Percentiles rank a stretch among this genome's conserved stretches.
phyloP scores from a whole-genome alignment of 1,139 yeast species.

The Kurtzmaniella quercitrusa region DNA sequence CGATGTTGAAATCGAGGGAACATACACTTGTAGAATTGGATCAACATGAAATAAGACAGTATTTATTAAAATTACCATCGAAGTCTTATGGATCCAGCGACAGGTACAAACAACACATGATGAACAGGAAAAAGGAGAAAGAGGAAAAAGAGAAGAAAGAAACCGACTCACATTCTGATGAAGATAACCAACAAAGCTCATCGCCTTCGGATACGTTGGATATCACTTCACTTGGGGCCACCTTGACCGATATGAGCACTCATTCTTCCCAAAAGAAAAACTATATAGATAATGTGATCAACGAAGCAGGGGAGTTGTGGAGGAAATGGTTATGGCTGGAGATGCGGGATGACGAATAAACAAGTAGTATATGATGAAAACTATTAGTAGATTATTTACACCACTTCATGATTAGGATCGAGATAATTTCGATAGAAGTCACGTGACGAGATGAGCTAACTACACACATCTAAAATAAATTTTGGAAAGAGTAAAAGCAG shows the following conservation, averaged over 20 bases:
- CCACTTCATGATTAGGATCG: no score
- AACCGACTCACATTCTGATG: slow-evolving; percentile 3
- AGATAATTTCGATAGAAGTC: no score
- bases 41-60: slow-evolving; percentile 83
- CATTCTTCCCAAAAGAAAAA: slow-evolving; percentile 30
- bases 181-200: slow-evolving; percentile 1
- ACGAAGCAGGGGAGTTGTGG: slow-evolving; percentile 87
- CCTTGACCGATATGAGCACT: slow-evolving; percentile 1
- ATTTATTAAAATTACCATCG: slow-evolving; percentile 54
- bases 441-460: neutral
- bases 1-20: slow-evolving; percentile 77
- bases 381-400: no score
- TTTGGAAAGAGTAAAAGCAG: slow-evolving; percentile 2
- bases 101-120: slow-evolving; percentile 28
- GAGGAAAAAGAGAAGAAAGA: slow-evolving; percentile 11
- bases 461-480: neutral
- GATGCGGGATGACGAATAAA: slow-evolving; percentile 46
- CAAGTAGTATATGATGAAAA: slow-evolving; percentile 1
- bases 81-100: slow-evolving; percentile 31
- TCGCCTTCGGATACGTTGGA: slow-evolving; percentile 6
- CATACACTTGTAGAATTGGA: slow-evolving; percentile 79
- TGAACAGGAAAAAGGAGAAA: slow-evolving; percentile 21
- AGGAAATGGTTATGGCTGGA: slow-evolving; percentile 80
- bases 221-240: slow-evolving; percentile 3
- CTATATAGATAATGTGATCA: slow-evolving; percentile 66